phyloP scores from a whole-genome alignment of 768 basidiomycete species.

The Piloderma croceum region DNA sequence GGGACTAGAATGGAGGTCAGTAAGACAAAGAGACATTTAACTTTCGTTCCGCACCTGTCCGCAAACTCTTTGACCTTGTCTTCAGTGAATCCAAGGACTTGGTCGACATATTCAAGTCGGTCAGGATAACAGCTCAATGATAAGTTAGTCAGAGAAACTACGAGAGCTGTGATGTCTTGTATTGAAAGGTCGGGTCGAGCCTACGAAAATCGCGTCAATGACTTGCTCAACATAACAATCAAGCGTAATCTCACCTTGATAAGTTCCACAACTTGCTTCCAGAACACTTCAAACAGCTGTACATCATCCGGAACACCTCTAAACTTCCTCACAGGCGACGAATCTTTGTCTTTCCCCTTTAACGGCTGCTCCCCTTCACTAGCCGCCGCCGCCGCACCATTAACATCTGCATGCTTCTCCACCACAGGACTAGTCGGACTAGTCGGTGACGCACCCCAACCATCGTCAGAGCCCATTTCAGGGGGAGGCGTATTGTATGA shows the following conservation, averaged over 20 bases:
- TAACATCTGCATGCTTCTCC: constrained; percentile 14
- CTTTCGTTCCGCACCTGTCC: constrained; percentile 53
- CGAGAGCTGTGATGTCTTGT: constrained; percentile 93
- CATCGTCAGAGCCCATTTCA: constrained; percentile 32
- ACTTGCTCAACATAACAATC: too few relatives aligned
- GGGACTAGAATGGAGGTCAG: constrained; percentile 43
- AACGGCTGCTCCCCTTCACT: constrained; percentile 5
- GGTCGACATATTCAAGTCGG: constrained; percentile 93
- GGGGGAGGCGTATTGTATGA: constrained; percentile 26
- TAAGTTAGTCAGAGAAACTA: constrained; percentile 92
- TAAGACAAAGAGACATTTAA: neutral
- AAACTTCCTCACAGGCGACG: constrained; percentile 66
- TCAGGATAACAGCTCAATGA: constrained; percentile 97
- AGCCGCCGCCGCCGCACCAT: constrained; percentile 15
- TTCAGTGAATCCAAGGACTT: constrained; percentile 85
- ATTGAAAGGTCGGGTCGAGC: constrained; percentile 96
- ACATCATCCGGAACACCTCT: constrained; percentile 94
- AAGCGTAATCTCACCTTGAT: too few relatives aligned
- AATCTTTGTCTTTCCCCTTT: constrained; percentile 62
- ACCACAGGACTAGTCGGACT: constrained; percentile 17
- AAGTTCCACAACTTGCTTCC: constrained; percentile 96
- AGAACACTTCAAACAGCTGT: constrained; percentile 95
- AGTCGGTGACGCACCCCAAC: constrained; percentile 35
- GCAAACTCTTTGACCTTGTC: constrained; percentile 80
- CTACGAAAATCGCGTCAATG: constrained; percentile 35